Conservation (phyloP, 805 yeast species). For the Ogataea paraovalis region DNA sequence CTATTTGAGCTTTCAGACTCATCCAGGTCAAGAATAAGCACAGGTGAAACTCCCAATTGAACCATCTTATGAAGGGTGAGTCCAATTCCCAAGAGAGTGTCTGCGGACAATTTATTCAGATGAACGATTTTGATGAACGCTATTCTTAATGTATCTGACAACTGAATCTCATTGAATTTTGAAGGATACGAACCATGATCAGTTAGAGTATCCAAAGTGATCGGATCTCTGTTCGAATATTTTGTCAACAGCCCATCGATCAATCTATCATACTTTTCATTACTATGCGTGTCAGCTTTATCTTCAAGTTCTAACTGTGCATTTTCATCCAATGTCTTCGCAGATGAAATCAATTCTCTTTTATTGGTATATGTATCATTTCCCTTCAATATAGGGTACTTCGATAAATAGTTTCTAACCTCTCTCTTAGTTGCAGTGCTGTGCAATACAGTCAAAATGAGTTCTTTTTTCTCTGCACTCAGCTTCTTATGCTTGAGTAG, state of each 20-base stretch:
- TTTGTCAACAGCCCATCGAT: conserved; percentile 24
- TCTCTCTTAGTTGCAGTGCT: conserved; percentile 94
- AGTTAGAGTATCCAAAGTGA: conserved; percentile 6
- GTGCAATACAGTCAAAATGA: conserved; percentile 78
- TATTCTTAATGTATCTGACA: conserved; percentile 41
- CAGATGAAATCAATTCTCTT: conserved; percentile 9
- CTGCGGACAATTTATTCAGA: conserved; percentile 31
- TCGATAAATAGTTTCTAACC: conserved; percentile 73
- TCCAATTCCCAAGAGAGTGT: conserved; percentile 44
- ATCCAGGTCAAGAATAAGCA: conserved; percentile 54
- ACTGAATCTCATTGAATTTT: conserved; percentile 21
- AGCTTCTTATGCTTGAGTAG: conserved; percentile 21
- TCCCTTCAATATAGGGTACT: conserved; percentile 50
- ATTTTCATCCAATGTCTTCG: neutral
- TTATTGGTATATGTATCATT: conserved; percentile 29
- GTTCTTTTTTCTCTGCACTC: conserved; percentile 55
- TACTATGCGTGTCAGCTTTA: conserved; percentile 12
- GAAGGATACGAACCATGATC: neutral
- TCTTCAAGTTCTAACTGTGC: neutral
- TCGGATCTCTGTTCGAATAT: conserved; percentile 11
- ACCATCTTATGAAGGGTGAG: conserved; percentile 52
- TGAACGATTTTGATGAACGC: conserved; percentile 53
- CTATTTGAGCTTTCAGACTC: neutral
- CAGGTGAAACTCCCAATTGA: conserved; percentile 69
- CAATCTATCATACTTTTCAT: conserved; percentile 34